Percentiles rank a stretch among this genome's conserved stretches.
Evolutionary conservation across 2,329 filamentous ascomycete genomes (phyloP).

Genomic region (Lasiodiplodia gonubiensis): DNA sequence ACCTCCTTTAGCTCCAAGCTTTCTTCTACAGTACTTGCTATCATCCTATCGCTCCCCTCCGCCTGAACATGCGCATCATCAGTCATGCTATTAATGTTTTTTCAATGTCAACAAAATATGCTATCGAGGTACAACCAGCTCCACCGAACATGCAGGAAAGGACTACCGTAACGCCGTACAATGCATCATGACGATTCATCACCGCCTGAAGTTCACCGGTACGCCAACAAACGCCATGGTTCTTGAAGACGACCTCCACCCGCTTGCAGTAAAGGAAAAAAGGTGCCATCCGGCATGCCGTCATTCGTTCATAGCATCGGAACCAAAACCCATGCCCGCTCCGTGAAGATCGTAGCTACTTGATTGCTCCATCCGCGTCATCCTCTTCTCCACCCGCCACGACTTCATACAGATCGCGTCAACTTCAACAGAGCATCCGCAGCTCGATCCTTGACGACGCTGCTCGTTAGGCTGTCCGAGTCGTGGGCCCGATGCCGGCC

Average conservation of each 20-base stretch:
- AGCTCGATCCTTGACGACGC: conserved; percentile 56
- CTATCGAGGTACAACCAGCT: conserved; percentile 7
- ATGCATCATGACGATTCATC: conserved; percentile 12
- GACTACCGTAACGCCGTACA: conserved; percentile 8
- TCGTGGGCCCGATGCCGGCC: conserved; percentile 28
- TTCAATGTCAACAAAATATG: conserved; percentile 8
- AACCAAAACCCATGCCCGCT: not conserved
- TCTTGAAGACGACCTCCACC: not conserved
- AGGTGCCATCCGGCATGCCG: not conserved
- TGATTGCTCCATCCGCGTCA: not conserved
- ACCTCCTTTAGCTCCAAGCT: not conserved
- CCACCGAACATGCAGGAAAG: not conserved
- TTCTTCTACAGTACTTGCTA: not conserved
- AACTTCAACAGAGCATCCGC: conserved; percentile 61
- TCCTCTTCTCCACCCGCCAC: not conserved
- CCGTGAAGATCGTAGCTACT: conserved; percentile 1
- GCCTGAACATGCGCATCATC: not conserved
- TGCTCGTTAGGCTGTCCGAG: conserved; percentile 50
- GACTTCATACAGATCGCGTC: conserved; percentile 35
- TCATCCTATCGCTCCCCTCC: not conserved
- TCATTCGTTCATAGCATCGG: not conserved
- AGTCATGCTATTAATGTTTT: conserved; percentile 5
- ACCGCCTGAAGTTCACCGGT: not conserved
- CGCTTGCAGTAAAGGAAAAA: not conserved
- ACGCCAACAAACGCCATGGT: conserved; percentile 14